Evolutionary conservation across 371 early-diverging fungal species (phyloP).

Genomic region (Mortierella sp.): DNA sequence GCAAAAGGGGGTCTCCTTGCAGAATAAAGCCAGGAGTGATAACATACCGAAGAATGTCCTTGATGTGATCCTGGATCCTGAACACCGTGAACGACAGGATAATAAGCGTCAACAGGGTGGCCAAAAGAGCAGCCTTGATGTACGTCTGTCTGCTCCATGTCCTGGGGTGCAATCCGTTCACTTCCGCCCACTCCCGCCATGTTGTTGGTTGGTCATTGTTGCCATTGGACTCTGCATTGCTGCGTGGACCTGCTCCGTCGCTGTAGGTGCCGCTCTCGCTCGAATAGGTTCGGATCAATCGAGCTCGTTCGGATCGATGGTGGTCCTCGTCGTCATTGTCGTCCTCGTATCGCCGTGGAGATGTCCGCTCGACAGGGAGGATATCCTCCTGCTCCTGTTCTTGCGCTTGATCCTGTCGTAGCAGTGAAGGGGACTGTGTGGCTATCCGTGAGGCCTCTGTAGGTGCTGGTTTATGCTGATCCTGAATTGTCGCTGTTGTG

Average conservation of each 20-base stretch:
- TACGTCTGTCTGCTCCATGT: slow-evolving; percentile 41
- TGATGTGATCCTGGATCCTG: slow-evolving; percentile 58
- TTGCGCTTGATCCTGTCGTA: background rate
- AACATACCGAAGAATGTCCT: slow-evolving; percentile 48
- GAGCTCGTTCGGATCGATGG: slow-evolving; percentile 24
- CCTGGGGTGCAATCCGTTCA: slow-evolving; percentile 32
- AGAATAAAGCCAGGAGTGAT: background rate
- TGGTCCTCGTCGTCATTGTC: slow-evolving; percentile 31
- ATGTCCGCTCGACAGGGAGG: slow-evolving; percentile 1
- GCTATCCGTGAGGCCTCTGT: slow-evolving; percentile 1
- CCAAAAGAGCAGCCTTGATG: slow-evolving; percentile 31
- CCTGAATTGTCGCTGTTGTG: background rate
- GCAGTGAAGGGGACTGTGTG: background rate
- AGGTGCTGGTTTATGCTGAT: background rate
- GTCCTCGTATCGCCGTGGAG: slow-evolving; percentile 38
- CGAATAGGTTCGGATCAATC: slow-evolving; percentile 24
- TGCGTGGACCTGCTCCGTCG: slow-evolving; percentile 6
- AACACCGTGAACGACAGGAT: slow-evolving; percentile 52
- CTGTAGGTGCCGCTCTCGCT: slow-evolving; percentile 15
- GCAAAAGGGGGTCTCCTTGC: background rate
- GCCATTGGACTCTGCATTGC: background rate
- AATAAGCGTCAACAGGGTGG: slow-evolving; percentile 27
- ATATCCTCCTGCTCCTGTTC: background rate
- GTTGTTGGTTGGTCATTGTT: slow-evolving; percentile 27
- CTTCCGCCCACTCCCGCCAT: slow-evolving; percentile 34